Conservation (phyloP, 805 yeast genomes). For the Nakazawaea peltata region DNA sequence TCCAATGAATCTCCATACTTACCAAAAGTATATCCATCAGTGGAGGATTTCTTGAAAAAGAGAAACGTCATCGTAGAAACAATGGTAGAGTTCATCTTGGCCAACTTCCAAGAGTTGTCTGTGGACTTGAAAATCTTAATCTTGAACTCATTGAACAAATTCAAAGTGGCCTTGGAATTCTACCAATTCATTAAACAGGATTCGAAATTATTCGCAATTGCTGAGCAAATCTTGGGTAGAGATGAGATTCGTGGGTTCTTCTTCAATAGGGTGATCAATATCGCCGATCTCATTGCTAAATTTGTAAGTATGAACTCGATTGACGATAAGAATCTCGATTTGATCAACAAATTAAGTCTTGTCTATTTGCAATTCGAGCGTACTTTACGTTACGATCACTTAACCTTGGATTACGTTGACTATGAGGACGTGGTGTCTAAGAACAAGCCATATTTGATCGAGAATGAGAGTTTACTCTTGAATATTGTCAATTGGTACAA, state of each 20-base stretch:
- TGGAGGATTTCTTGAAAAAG: slow-evolving; percentile 40
- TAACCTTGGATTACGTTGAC: slow-evolving; percentile 5
- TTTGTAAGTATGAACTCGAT: slow-evolving; percentile 9
- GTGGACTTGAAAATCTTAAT: slow-evolving; percentile 9
- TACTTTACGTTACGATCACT: slow-evolving; percentile 11
- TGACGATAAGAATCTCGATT: slow-evolving; percentile 10
- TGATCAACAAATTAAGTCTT: slow-evolving; percentile 5
- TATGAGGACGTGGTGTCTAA: slow-evolving; percentile 4
- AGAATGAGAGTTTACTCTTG: slow-evolving; percentile 12
- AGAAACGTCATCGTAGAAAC: slow-evolving; percentile 28
- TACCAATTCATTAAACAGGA: slow-evolving; percentile 3
- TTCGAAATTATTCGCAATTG: background rate
- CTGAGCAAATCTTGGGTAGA: background rate
- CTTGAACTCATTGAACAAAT: slow-evolving; percentile 9
- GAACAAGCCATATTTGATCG: slow-evolving; percentile 14
- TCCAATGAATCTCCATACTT: slow-evolving; percentile 50
- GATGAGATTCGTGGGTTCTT: slow-evolving; percentile 8
- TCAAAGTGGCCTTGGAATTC: slow-evolving; percentile 7
- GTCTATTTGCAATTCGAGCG: slow-evolving; percentile 14
- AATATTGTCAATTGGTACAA: slow-evolving; percentile 10
- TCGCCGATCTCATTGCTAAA: slow-evolving; percentile 1
- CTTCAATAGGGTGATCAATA: slow-evolving; percentile 9
- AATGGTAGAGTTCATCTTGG: slow-evolving; percentile 15
- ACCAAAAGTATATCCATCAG: slow-evolving; percentile 42
- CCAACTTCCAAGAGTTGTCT: slow-evolving; percentile 12